Evolutionary conservation across 306 rosid species (phyloP).

Genomic region (Rosa chinensis): DNA sequence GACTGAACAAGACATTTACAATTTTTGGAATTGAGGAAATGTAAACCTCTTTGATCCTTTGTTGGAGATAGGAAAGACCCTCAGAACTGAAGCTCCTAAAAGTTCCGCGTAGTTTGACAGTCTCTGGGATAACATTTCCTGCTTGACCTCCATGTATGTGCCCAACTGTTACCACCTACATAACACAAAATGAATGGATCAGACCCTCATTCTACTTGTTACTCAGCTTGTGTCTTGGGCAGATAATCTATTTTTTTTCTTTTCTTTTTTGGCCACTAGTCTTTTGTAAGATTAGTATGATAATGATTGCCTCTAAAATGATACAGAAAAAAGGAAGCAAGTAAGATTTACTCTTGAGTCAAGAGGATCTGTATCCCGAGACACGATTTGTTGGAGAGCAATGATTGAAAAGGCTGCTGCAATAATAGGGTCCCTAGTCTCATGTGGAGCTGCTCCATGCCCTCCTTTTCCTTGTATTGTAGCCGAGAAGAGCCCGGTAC

Average conservation of each 20-base stretch:
- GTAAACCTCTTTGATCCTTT: conserved; percentile 45
- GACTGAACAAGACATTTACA: not conserved
- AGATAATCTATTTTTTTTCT: not conserved
- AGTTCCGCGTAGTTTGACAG: conserved; percentile 37
- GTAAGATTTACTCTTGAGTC: conserved; percentile 35
- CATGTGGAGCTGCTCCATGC: conserved; percentile 42
- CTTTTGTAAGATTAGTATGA: not conserved
- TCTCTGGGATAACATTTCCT: conserved; percentile 36
- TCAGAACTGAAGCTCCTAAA: conserved; percentile 38
- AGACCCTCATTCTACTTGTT: not conserved
- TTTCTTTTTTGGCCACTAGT: too few species aligned
- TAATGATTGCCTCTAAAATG: not conserved
- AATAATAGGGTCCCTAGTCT: conserved; percentile 37
- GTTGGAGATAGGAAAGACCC: conserved; percentile 36
- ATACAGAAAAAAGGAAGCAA: conserved; percentile 5
- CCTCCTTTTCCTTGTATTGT: conserved; percentile 42
- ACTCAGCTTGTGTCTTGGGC: not conserved
- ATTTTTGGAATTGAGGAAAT: not conserved
- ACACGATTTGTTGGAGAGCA: conserved; percentile 50
- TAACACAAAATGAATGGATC: not conserved
- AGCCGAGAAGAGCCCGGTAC: conserved; percentile 38
- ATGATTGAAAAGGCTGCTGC: conserved; percentile 37
- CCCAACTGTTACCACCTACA: conserved; percentile 46
- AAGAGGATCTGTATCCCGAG: conserved; percentile 43
- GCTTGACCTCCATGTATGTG: conserved; percentile 39